Percentiles rank a stretch among this genome's conserved stretches.
These are phyloP conservation scores for Rubia peregrina DNA, from an alignment of 305 asterid species.

Conservation along the genomic window DNA sequence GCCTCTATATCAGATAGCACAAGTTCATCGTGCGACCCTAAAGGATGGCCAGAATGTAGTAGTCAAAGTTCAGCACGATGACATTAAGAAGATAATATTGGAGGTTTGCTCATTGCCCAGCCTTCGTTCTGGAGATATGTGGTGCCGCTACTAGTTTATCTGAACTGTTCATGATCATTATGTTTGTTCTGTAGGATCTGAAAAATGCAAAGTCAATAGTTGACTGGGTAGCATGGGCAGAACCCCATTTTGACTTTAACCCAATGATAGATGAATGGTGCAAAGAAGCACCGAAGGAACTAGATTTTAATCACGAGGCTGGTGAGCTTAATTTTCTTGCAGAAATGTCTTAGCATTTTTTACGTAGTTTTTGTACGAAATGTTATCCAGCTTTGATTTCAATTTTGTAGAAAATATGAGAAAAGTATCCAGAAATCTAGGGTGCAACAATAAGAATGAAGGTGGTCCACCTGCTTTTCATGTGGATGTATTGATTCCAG, in stretches of 20 bases:
- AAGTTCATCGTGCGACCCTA: slow-evolving; percentile 97
- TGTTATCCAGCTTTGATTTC: slow-evolving; percentile 24
- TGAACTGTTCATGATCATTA: slow-evolving; percentile 11
- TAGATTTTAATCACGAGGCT: slow-evolving; percentile 86
- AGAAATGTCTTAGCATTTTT: neutral
- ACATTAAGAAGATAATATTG: slow-evolving; percentile 71
- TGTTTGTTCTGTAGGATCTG: slow-evolving; percentile 53
- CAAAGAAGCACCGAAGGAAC: slow-evolving; percentile 97
- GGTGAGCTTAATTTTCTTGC: slow-evolving; percentile 43
- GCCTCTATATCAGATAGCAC: slow-evolving; percentile 67
- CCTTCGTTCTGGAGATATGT: slow-evolving; percentile 5
- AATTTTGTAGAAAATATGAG: slow-evolving; percentile 66
- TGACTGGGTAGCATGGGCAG: slow-evolving; percentile 99
- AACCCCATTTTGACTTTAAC: slow-evolving; percentile 90
- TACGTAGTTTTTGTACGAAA: neutral
- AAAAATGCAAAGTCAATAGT: slow-evolving; percentile 87
- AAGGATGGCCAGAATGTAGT: slow-evolving; percentile 75
- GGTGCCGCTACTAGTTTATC: neutral
- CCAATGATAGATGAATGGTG: slow-evolving; percentile 99
- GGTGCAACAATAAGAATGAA: slow-evolving; percentile 43
- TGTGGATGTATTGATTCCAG: slow-evolving; percentile 92
- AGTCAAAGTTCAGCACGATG: slow-evolving; percentile 95
- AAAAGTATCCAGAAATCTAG: slow-evolving; percentile 73
- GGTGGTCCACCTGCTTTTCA: slow-evolving; percentile 36
- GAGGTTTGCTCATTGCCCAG: slow-evolving; percentile 43